A percentile compares a stretch with the other conserved stretches of the same genome.
Conservation (phyloP, 1,284 basidiomycete genomes). For the Ceratobasidium theobromae region DNA sequence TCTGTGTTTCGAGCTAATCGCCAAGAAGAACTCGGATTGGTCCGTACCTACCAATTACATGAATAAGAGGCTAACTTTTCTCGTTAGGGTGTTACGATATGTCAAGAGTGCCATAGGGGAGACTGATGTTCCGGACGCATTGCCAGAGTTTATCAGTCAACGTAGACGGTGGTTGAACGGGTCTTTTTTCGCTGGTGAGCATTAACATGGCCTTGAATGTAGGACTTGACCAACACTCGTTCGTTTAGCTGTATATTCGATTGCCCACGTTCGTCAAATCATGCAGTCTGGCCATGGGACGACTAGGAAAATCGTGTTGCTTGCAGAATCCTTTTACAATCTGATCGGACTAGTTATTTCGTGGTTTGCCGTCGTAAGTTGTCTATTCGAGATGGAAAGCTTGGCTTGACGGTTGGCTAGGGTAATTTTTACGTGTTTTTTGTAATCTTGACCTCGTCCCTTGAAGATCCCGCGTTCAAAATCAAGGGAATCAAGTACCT, state of each 20-base stretch:
- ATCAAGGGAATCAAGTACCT: slow-evolving; percentile 71
- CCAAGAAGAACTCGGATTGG: slow-evolving; percentile 87
- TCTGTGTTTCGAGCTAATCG: slow-evolving; percentile 94
- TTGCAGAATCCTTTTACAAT: slow-evolving; percentile 85
- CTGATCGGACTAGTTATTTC: slow-evolving; percentile 85
- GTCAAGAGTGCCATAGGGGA: slow-evolving; percentile 95
- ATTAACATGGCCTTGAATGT: background rate
- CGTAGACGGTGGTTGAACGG: slow-evolving; percentile 90
- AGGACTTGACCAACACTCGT: background rate
- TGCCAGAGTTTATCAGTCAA: slow-evolving; percentile 95
- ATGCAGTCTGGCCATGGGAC: slow-evolving; percentile 82
- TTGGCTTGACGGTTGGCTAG: slow-evolving; percentile 43
- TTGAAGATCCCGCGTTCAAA: slow-evolving; percentile 75
- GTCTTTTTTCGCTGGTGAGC: slow-evolving; percentile 86
- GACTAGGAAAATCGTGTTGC: slow-evolving; percentile 70
- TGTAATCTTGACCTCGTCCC: slow-evolving; percentile 85
- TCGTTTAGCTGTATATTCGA: slow-evolving; percentile 33
- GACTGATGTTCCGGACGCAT: slow-evolving; percentile 92
- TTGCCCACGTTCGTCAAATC: slow-evolving; percentile 75
- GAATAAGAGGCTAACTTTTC: background rate
- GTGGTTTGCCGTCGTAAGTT: slow-evolving; percentile 86
- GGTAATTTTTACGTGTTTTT: slow-evolving; percentile 98
- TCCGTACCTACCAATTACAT: slow-evolving; percentile 40
- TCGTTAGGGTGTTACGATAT: slow-evolving; percentile 83
- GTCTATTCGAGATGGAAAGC: background rate